Evolutionary conservation across 371 early-diverging fungal genomes (phyloP), one percentile per base, ranked within the genome.

Genomic region (Batkoa obscura): DNA sequence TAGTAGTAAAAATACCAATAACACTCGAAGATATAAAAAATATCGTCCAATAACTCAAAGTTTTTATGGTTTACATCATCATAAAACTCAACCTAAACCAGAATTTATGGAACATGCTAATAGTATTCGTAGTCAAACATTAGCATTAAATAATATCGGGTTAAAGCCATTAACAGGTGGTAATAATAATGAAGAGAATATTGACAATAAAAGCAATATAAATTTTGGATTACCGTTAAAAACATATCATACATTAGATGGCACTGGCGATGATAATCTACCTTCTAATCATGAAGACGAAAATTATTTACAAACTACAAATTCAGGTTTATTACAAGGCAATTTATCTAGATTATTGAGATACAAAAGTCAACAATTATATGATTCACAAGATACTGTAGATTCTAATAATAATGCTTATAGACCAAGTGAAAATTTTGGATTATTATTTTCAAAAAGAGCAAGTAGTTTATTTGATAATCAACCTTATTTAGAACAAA

Each of bases 1-100:
- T 23, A 23, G 23, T 23, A 23, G 23, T 23, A 23, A 23, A 23
- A 23, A 23, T 23, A 23, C 23, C 23, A 23, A 23, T 23, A 23
- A 23, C 23, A 23, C 23, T 23, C 9, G 43, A 9, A 55, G 17
- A 34, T 36, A 9, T 17, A 43, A 36, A 31, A 55, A 55, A 47
- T 55, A 55, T 15, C 43, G 56, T n/a, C 56, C 56, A 35, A 55
- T 55, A 10, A 55, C 56, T 15, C 56, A 55, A 23, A 46, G 46
- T 1, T 45, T 55, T 15, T 55, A 55, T 33, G 56, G 56, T 3
- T 33, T 55, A 9, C 46, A 55, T 47, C 56, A 55, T 47, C 56
- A 55, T 35, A 55, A 55, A 47, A 41, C 10, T 8, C 15, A 31
- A 35, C 34, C 12, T 12, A 43, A 43, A 3, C 43, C 56, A 35